Base-by-base conservation (phyloP, 2,329 filamentous ascomycete species). In the Fusarium sp. region DNA sequence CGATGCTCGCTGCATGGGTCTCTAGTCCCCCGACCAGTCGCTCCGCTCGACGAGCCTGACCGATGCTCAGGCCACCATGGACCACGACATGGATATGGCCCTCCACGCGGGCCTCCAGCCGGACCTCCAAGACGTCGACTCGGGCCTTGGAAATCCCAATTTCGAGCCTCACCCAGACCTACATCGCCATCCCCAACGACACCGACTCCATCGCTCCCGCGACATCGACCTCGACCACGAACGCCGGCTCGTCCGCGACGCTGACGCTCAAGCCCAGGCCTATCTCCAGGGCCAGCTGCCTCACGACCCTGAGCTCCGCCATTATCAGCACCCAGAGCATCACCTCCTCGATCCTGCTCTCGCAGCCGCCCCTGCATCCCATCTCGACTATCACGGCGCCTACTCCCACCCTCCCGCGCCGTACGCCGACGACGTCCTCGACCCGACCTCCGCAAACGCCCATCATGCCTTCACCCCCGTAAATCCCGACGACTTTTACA, bases 401-500 rank as follows among this genome's bases (percentile, higher is more conserved):
- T 76, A 76, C 70, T 66, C 70, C 27, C 65, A 71, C 71, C 68
- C 76, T 61, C 57, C 79, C 67, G 75, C 78, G 73, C 73, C 74
- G 72, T 76, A 71, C 66, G 70, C 74, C 62, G 65, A 74, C 71
- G 66, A 72, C 60, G 66, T 75, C 52, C 69, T 76, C 73, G 70
- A 74, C 54, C 69, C 76, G 50, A 68, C 76, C 58, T 73, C 73
- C 30, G 50, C 68, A 58, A 76, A 75, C 64, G 71, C 78, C 65
- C 79, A 82, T 64, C 82, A 85, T 84, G 82, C 81, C 74, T 80
- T 82, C 80, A 83, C 83, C 76, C 72, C 84, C 77, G 79, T 86
- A 82, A 85, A 88, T 77, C 87, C 88, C 76, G 87, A 88, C 85
- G 84, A 88, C 80, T 90, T 89, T 81, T 90, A 90, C 82, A 86